Percentiles rank a stretch among this genome's conserved stretches.
Evolutionary conservation across 2,329 filamentous ascomycete genomes (phyloP).

Genomic region (Clonostachys byssicola): DNA sequence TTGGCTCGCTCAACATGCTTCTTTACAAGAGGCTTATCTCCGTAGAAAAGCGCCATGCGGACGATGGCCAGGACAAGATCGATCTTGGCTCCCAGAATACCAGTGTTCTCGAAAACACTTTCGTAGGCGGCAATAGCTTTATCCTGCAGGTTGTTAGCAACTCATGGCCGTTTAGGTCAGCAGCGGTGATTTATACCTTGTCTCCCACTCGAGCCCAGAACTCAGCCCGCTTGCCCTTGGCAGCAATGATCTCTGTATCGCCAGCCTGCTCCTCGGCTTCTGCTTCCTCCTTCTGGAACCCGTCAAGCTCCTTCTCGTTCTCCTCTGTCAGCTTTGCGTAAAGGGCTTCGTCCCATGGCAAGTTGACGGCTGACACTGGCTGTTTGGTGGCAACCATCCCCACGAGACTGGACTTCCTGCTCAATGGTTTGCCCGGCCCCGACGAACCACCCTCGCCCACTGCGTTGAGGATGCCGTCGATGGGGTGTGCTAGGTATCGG

Average conservation of each 20-base stretch:
- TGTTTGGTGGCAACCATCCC: slow-evolving; percentile 74
- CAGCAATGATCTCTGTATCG: slow-evolving; percentile 90
- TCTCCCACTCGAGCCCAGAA: slow-evolving; percentile 95
- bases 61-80: slow-evolving; percentile 96
- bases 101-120: slow-evolving; percentile 93
- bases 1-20: slow-evolving; percentile 90
- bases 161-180: neutral
- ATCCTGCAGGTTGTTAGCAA: slow-evolving; percentile 55
- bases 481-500: slow-evolving; percentile 76
- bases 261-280: slow-evolving; percentile 95
- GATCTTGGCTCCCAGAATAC: slow-evolving; percentile 93
- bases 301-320: slow-evolving; percentile 74
- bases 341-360: slow-evolving; percentile 88
- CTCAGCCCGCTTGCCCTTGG: slow-evolving; percentile 90
- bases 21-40: slow-evolving; percentile 87
- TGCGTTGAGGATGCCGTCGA: slow-evolving; percentile 76
- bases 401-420: slow-evolving; percentile 65
- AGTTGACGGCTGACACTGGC: slow-evolving; percentile 57
- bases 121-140: slow-evolving; percentile 92
- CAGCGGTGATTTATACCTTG: slow-evolving; percentile 57
- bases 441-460: slow-evolving; percentile 58
- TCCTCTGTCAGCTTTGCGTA: slow-evolving; percentile 75
- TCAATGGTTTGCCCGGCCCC: slow-evolving; percentile 51
- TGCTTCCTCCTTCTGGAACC: slow-evolving; percentile 80
- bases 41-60: slow-evolving; percentile 92